A percentile compares a stretch with the other conserved stretches of the same genome.
Evolutionary conservation across 805 yeast species (phyloP).

Genomic region (Starmerella cellae): DNA sequence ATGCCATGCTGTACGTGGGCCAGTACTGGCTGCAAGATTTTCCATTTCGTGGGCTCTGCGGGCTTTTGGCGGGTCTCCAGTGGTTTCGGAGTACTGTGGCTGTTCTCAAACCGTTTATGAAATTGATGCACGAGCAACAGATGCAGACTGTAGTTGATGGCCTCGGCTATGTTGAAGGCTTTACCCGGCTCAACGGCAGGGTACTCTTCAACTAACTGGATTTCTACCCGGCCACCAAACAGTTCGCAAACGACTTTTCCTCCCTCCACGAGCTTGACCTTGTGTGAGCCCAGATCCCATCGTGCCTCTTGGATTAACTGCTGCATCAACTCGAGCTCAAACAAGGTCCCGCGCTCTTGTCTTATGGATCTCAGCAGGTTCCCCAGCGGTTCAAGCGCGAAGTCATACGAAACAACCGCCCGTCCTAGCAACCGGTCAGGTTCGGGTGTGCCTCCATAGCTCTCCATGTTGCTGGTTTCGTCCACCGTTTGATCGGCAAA

Average conservation of each 20-base stretch:
- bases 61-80: constrained; percentile 6
- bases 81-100: constrained; percentile 25
- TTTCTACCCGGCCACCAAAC: constrained; percentile 53
- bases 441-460: background rate
- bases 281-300: constrained; percentile 44
- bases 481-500: constrained; percentile 28
- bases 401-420: constrained; percentile 1
- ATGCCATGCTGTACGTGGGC: constrained; percentile 24
- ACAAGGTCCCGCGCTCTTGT: constrained; percentile 57
- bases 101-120: constrained; percentile 32
- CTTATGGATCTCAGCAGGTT: constrained; percentile 34
- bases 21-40: constrained; percentile 25
- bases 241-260: constrained; percentile 48
- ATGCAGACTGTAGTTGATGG: constrained; percentile 41
- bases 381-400: background rate
- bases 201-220: constrained; percentile 42
- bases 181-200: constrained; percentile 25
- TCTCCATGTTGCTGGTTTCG: background rate
- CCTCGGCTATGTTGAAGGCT: constrained; percentile 36
- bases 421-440: constrained; percentile 5
- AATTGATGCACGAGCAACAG: constrained; percentile 51
- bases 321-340: constrained; percentile 80
- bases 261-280: constrained; percentile 52
- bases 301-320: constrained; percentile 68
- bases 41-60: background rate